Percentiles rank a stretch among this genome's conserved stretches.
Evolutionary conservation across 2,329 filamentous ascomycete genomes (phyloP).

Genomic region (Penicillium sp.): DNA sequence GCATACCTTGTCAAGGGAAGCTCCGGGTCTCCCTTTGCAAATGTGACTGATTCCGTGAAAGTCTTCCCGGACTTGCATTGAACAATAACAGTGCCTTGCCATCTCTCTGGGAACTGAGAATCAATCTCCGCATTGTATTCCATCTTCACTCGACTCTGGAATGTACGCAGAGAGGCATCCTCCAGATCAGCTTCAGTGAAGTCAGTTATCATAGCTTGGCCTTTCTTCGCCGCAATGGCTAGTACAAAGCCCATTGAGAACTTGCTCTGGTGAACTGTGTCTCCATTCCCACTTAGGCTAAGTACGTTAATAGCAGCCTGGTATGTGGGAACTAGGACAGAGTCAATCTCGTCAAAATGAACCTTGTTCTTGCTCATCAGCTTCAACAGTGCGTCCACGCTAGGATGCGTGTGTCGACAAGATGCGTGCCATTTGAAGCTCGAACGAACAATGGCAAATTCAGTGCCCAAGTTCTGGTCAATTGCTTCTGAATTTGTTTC

Average conservation of each 20-base stretch:
- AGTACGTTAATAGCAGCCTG: constrained; percentile 32
- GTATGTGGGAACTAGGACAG: constrained; percentile 25
- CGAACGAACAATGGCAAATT: constrained; percentile 26
- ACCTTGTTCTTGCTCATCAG: constrained; percentile 26
- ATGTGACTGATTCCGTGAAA: constrained; percentile 22
- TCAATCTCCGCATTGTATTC: constrained; percentile 27
- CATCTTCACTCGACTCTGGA: constrained; percentile 28
- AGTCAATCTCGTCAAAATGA: constrained; percentile 27
- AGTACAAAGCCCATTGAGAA: constrained; percentile 36
- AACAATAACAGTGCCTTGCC: constrained; percentile 29
- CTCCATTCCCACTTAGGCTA: constrained; percentile 24
- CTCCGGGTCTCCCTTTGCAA: constrained; percentile 30
- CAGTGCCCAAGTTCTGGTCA: constrained; percentile 21
- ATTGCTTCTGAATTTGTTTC: constrained; percentile 22
- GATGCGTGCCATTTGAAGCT: constrained; percentile 37
- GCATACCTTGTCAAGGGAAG: constrained; percentile 26
- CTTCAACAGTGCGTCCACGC: constrained; percentile 28
- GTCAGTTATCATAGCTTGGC: constrained; percentile 30
- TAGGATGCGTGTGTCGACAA: constrained; percentile 32
- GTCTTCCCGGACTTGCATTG: constrained; percentile 19
- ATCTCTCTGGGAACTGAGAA: constrained; percentile 24
- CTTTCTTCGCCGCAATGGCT: constrained; percentile 31
- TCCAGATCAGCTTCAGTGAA: constrained; percentile 27
- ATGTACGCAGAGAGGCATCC: constrained; percentile 22
- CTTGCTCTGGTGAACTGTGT: constrained; percentile 35